These are phyloP conservation scores for Euphrasia confusa DNA, from an alignment of 257 asterid genomes.

Conservation along the genomic window DNA sequence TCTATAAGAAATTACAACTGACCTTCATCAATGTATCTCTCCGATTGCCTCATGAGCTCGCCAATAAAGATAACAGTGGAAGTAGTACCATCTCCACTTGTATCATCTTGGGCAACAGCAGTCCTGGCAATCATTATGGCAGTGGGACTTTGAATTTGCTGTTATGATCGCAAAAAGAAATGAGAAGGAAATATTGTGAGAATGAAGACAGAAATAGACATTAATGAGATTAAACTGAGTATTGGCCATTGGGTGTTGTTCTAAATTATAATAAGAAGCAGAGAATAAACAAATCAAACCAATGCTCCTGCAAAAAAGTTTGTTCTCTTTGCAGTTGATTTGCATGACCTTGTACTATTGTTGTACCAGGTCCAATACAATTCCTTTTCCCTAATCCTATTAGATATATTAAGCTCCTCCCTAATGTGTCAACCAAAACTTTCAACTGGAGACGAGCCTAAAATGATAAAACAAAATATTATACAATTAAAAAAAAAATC, in stretches of 20 bases:
- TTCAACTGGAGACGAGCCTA: conserved; percentile 14
- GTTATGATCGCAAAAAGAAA: conserved; percentile 21
- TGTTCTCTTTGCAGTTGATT: background rate
- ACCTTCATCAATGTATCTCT: conserved; percentile 96
- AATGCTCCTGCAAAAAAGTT: background rate
- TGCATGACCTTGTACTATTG: background rate
- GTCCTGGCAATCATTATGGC: conserved; percentile 99
- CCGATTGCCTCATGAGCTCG: conserved; percentile 98
- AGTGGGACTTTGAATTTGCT: conserved; percentile 99
- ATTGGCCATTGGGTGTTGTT: no score
- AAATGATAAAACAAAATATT: background rate
- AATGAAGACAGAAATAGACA: conserved; percentile 13
- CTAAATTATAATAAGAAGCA: background rate
- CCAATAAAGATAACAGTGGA: conserved; percentile 96
- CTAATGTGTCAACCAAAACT: background rate
- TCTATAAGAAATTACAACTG: conserved; percentile 3
- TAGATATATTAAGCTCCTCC: conserved; percentile 3
- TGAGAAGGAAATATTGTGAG: conserved; percentile 3
- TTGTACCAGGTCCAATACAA: conserved; percentile 16
- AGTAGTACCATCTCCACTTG: conserved; percentile 98
- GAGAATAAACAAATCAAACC: background rate
- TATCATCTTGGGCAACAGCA: conserved; percentile 98
- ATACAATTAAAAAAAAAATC: background rate
- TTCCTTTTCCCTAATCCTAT: background rate
- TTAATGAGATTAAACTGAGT: background rate